Evolutionary conservation across 2,329 filamentous ascomycete genomes (phyloP).

Genomic region (Exutisphaerella laricina): DNA sequence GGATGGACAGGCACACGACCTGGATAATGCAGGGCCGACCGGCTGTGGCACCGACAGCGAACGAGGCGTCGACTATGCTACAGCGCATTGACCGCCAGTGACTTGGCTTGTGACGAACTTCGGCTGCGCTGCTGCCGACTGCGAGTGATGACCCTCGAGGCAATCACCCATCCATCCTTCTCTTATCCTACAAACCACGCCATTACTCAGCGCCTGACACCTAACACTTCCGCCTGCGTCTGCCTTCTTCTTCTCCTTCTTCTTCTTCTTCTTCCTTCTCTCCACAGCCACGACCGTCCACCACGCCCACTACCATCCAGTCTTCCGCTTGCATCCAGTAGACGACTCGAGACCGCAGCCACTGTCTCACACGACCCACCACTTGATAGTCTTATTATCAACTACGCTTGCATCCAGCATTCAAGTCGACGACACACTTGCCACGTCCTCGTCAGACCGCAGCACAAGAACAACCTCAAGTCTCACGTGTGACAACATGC

Average conservation of each 20-base stretch:
- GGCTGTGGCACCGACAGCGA: background rate
- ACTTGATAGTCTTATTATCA: background rate
- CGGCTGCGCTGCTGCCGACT: background rate
- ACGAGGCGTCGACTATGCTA: background rate
- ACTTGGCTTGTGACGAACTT: background rate
- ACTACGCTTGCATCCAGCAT: background rate
- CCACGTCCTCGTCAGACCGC: background rate
- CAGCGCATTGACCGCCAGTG: background rate
- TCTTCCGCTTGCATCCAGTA: background rate
- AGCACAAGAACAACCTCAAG: background rate
- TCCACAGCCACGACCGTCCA: background rate
- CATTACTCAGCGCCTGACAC: background rate
- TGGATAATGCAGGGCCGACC: background rate
- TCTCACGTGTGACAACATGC: conserved; percentile 32
- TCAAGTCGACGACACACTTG: background rate
- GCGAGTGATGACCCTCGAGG: background rate
- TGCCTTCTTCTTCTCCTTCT: background rate
- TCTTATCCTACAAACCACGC: background rate
- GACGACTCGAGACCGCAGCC: background rate
- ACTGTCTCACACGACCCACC: conserved; percentile 1
- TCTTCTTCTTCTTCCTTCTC: background rate
- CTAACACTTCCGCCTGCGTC: background rate
- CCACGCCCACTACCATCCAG: background rate
- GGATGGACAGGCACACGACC: background rate
- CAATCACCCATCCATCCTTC: background rate